Conservation (phyloP, 805 yeast genomes). For the Lachancea dasiensis region DNA sequence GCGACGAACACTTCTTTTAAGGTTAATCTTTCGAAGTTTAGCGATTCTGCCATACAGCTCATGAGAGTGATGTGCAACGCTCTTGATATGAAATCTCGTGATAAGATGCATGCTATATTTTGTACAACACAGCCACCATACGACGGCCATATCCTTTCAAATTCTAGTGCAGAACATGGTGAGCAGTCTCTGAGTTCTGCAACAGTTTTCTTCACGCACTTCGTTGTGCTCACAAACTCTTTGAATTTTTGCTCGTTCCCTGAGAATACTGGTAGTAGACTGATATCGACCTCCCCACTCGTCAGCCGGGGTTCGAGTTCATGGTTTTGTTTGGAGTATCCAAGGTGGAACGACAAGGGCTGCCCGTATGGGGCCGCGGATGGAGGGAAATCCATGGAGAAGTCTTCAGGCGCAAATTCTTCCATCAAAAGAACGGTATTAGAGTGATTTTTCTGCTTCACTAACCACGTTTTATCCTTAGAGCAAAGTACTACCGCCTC, state of each 20-base stretch:
- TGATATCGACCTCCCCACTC: conserved; percentile 31
- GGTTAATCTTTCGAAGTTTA: conserved; percentile 27
- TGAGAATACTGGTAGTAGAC: conserved; percentile 34
- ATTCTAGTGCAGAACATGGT: conserved; percentile 52
- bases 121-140: conserved; percentile 51
- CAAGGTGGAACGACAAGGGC: conserved; percentile 31
- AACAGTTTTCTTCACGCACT: conserved; percentile 32
- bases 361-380: conserved; percentile 32
- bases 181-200: conserved; percentile 30
- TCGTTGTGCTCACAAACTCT: conserved; percentile 14
- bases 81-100: conserved; percentile 31
- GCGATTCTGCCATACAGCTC: conserved; percentile 35
- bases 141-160: conserved; percentile 45
- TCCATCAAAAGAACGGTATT: conserved; percentile 63
- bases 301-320: conserved; percentile 35
- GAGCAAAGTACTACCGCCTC: conserved; percentile 55
- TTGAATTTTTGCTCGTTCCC: conserved; percentile 21
- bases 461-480: conserved; percentile 47
- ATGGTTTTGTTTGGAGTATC: conserved; percentile 24
- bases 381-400: conserved; percentile 13
- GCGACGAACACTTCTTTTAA: conserved; percentile 28
- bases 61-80: conserved; percentile 34
- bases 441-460: conserved; percentile 81
- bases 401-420: conserved; percentile 22
- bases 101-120: conserved; percentile 37